Evolutionary conservation across 192 early-diverging fungal genomes (phyloP).

Genomic region (Mortierella hygrophila): DNA sequence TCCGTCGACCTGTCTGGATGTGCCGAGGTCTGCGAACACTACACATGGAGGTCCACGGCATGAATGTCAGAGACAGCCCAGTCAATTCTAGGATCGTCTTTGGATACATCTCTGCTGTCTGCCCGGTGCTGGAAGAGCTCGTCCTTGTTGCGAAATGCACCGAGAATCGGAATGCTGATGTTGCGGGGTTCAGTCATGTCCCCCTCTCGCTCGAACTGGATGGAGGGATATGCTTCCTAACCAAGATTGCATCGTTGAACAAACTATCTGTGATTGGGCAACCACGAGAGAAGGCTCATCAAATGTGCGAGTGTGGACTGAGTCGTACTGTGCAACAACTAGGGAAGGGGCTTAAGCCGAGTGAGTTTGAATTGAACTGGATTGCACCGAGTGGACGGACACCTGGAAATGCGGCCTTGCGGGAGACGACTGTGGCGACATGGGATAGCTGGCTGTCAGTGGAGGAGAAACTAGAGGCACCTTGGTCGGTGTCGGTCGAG

Average conservation of each 20-base stretch:
- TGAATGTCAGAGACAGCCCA: not conserved
- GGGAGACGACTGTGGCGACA: not conserved
- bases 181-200: not conserved
- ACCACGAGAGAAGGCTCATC: too few relatives aligned
- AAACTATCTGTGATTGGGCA: not conserved
- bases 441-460: not conserved
- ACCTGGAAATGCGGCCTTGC: not conserved
- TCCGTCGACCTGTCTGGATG: not conserved
- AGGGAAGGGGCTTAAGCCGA: not conserved
- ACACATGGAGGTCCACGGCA: not conserved
- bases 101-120: not conserved
- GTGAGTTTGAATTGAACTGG: not conserved
- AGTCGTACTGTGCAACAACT: not conserved
- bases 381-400: not conserved
- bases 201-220: not conserved
- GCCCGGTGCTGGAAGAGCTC: not conserved
- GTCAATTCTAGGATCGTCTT: not conserved
- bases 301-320: too few relatives aligned
- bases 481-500: not conserved
- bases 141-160: not conserved
- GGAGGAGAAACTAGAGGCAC: not conserved
- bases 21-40: not conserved
- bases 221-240: not conserved
- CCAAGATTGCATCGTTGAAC: not conserved
- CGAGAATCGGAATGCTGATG: not conserved